phyloP scores from a whole-genome alignment of 2,329 filamentous ascomycete species.

The Teratosphaeria destructans region DNA sequence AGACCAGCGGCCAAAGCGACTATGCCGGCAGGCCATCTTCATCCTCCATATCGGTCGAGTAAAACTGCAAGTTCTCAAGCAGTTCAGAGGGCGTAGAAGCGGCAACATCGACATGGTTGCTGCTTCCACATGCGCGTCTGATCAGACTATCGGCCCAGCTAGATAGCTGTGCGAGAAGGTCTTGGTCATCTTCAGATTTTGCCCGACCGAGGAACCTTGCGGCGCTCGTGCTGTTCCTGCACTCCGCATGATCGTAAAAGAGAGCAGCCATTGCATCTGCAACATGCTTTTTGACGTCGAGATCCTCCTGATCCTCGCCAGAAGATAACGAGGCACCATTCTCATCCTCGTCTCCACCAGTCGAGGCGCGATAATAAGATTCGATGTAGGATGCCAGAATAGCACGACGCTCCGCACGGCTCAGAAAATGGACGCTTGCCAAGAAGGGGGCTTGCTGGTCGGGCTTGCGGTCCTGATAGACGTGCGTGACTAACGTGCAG shows the following conservation, averaged over 20 bases:
- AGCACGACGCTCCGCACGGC: constrained; percentile 1
- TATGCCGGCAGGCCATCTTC: not conserved
- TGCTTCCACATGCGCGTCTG: not conserved
- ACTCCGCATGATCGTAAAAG: constrained; percentile 8
- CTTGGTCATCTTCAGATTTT: not conserved
- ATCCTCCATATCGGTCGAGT: not conserved
- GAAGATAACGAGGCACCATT: not conserved
- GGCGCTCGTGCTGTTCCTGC: not conserved
- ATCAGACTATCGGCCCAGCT: not conserved
- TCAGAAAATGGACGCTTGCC: constrained; percentile 12
- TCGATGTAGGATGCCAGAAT: constrained; percentile 4
- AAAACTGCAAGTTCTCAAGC: not conserved
- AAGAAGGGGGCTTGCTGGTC: constrained; percentile 10
- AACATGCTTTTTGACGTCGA: not conserved
- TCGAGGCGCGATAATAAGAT: constrained; percentile 5
- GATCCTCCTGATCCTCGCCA: not conserved
- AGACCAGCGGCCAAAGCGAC: not conserved
- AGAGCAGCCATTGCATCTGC: constrained; percentile 6
- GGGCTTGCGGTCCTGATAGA: constrained; percentile 3
- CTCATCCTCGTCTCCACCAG: not conserved
- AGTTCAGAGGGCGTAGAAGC: not conserved
- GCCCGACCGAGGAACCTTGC: not conserved
- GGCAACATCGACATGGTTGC: not conserved
- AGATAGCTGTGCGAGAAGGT: not conserved
- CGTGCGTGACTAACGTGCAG: constrained; percentile 12